Evolutionary conservation across 768 basidiomycete species (phyloP).

Genomic region (Termitomyces bulborhizus): DNA sequence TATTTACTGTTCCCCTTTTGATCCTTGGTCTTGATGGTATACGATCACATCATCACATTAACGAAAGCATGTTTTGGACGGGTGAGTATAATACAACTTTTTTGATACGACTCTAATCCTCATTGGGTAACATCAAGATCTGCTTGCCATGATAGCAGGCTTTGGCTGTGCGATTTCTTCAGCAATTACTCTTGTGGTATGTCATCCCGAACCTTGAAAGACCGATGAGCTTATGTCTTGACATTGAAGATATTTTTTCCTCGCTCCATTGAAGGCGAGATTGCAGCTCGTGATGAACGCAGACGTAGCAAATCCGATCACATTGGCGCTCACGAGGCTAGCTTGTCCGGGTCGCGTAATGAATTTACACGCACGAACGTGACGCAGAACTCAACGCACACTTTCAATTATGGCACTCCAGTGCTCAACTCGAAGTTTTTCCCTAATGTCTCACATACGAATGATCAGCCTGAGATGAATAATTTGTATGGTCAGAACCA

Average conservation of each 20-base stretch:
- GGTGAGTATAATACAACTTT: constrained; percentile 25
- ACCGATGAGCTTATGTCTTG: background rate
- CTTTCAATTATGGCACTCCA: constrained; percentile 8
- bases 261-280: constrained; percentile 65
- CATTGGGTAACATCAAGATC: constrained; percentile 31
- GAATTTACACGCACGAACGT: constrained; percentile 10
- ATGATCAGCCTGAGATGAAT: constrained; percentile 12
- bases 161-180: constrained; percentile 66
- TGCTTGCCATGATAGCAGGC: constrained; percentile 50
- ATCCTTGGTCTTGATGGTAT: constrained; percentile 68
- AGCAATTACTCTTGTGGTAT: constrained; percentile 66
- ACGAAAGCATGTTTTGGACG: constrained; percentile 51
- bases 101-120: background rate
- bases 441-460: constrained; percentile 27
- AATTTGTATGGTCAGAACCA: constrained; percentile 10
- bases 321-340: constrained; percentile 6
- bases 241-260: constrained; percentile 72
- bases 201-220: constrained; percentile 11
- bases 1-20: constrained; percentile 60
- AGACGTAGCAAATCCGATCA: constrained; percentile 25
- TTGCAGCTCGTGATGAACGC: constrained; percentile 42
- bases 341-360: constrained; percentile 18
- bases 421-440: constrained; percentile 19
- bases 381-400: constrained; percentile 13
- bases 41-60: constrained; percentile 54